Conservation (phyloP, 768 basidiomycete genomes). For the Podaxis sp. region DNA sequence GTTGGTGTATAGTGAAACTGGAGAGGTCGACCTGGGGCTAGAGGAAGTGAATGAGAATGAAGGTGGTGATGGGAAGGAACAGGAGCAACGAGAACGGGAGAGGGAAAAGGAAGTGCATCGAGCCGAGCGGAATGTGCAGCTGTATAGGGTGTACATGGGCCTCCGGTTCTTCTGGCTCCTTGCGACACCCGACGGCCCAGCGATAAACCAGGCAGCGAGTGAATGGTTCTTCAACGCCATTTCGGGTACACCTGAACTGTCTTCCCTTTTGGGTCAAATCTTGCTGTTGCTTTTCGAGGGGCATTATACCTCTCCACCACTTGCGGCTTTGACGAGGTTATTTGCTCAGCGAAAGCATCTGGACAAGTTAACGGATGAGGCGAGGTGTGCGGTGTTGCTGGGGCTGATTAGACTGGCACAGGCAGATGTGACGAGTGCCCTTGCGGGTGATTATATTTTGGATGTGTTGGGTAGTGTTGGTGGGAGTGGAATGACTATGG, state of each 20-base stretch:
- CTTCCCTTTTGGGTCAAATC: constrained; percentile 32
- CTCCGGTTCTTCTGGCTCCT: constrained; percentile 48
- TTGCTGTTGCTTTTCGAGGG: constrained; percentile 45
- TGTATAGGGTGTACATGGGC: constrained; percentile 44
- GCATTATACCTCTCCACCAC: constrained; percentile 38
- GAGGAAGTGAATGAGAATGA: constrained; percentile 11
- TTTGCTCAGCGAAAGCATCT: constrained; percentile 21
- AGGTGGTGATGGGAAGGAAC: constrained; percentile 12
- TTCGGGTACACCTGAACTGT: constrained; percentile 37
- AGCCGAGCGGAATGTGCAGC: constrained; percentile 26
- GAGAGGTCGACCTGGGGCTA: not conserved
- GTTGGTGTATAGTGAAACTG: constrained; percentile 17
- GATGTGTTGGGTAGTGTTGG: constrained; percentile 22
- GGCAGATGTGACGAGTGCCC: constrained; percentile 21
- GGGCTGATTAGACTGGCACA: constrained; percentile 27
- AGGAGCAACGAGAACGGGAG: not conserved
- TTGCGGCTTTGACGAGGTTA: constrained; percentile 36
- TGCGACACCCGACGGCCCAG: constrained; percentile 24
- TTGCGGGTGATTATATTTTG: constrained; percentile 20
- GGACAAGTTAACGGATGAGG: constrained; percentile 22
- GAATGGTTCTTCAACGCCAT: constrained; percentile 42
- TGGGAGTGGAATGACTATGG: constrained; percentile 13
- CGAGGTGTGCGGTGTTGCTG: constrained; percentile 28
- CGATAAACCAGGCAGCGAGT: constrained; percentile 20
- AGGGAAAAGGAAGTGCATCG: not conserved